Conservation (phyloP, 2,329 filamentous ascomycete genomes). For the Alternaria novae-zelandiae region DNA sequence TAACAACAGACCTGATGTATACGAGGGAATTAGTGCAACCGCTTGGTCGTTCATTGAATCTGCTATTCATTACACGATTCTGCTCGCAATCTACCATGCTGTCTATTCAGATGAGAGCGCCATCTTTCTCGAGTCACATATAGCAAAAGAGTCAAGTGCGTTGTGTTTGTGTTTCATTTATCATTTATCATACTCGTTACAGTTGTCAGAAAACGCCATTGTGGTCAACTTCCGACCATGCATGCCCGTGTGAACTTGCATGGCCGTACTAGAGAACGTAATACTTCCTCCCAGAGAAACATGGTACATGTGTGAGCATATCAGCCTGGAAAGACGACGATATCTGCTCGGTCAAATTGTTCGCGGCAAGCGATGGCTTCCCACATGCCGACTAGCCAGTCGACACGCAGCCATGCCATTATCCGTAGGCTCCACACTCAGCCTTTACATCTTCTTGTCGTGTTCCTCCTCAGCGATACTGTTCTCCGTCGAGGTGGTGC, state of each 20-base stretch:
- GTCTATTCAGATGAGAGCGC: not conserved
- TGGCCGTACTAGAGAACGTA: conserved; percentile 10
- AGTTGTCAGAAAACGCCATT: conserved; percentile 17
- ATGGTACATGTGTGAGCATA: conserved; percentile 34
- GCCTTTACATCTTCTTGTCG: conserved; percentile 52
- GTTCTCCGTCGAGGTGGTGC: conserved; percentile 58
- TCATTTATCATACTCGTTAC: conserved; percentile 26
- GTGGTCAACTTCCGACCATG: conserved; percentile 15
- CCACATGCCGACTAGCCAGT: conserved; percentile 34
- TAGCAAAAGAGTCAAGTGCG: not conserved
- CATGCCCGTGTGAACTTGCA: conserved; percentile 22
- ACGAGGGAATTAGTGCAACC: not conserved
- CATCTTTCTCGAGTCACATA: not conserved
- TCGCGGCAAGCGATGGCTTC: conserved; percentile 19
- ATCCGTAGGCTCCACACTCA: not conserved
- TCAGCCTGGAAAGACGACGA: conserved; percentile 18
- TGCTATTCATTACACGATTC: not conserved
- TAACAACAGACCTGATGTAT: not conserved
- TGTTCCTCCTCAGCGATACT: conserved; percentile 64
- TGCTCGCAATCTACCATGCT: not conserved
- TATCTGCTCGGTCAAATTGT: conserved; percentile 15
- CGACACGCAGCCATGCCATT: conserved; percentile 22
- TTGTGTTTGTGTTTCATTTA: conserved; percentile 10
- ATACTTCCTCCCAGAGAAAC: conserved; percentile 18
- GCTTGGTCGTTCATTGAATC: not conserved